phyloP scores from a whole-genome alignment of 208 protist genomes.

The Trypanosoma theileri region DNA sequence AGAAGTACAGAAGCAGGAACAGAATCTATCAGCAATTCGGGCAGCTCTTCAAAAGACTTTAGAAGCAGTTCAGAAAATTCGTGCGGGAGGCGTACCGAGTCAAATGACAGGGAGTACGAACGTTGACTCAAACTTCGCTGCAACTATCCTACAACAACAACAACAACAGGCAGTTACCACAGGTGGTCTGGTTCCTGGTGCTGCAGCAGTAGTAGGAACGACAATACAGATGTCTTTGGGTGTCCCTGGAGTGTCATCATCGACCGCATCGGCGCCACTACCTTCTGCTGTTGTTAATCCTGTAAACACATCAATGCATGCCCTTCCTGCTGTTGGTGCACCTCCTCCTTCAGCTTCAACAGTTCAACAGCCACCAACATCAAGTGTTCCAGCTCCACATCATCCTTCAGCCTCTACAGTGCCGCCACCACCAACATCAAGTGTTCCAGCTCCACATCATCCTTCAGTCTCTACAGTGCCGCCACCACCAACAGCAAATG shows the following conservation, averaged over 20 bases:
- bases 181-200: too few relatives aligned
- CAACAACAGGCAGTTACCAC: too few relatives aligned
- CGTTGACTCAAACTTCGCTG: neutral
- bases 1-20: slow-evolving; percentile 34
- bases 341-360: neutral
- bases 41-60: slow-evolving; percentile 41
- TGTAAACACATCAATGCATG: too few relatives aligned
- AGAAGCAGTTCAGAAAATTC: slow-evolving; percentile 44
- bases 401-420: neutral
- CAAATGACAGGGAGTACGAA: slow-evolving; percentile 5
- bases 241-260: too few relatives aligned
- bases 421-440: neutral
- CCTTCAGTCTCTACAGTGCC: neutral
- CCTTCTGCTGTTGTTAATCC: too few relatives aligned
- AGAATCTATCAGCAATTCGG: slow-evolving; percentile 40
- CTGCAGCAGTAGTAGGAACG: too few relatives aligned
- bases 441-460: neutral
- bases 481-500: neutral
- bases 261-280: too few relatives aligned
- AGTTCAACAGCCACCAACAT: neutral
- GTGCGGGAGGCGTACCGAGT: slow-evolving; percentile 6
- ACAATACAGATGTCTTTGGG: too few relatives aligned
- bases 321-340: neutral
- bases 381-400: neutral
- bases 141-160: neutral